Percentiles rank a stretch among this genome's conserved stretches.
phyloP scores from a whole-genome alignment of 257 asterid genomes.

The Mentha longifolia region DNA sequence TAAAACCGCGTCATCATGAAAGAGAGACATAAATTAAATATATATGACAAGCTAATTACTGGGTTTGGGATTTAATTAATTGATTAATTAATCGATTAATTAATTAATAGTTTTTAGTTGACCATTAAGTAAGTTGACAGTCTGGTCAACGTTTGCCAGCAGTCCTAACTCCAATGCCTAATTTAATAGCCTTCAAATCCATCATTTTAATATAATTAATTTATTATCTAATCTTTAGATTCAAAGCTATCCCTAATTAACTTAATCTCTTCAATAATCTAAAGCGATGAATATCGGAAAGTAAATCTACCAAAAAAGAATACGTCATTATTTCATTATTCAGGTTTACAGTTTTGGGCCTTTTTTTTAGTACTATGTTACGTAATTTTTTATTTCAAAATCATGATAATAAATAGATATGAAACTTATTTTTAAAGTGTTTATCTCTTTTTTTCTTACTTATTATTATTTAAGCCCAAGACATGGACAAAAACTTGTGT shows the following conservation, averaged over 20 bases:
- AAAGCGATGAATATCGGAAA: not conserved
- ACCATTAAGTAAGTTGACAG: conserved; percentile 29
- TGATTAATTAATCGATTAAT: not conserved
- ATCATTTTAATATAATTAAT: not conserved
- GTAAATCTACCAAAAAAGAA: not conserved
- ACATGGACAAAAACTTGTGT: too few species aligned
- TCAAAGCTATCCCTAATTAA: not conserved
- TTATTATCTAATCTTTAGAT: not conserved
- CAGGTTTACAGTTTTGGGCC: not conserved
- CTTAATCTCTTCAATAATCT: not conserved
- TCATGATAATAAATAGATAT: too few species aligned
- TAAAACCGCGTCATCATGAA: conserved; percentile 14
- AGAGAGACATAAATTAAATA: not conserved
- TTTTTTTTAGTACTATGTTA: too few species aligned
- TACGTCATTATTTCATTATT: not conserved
- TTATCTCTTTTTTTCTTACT: too few species aligned
- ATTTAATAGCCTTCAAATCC: not conserved
- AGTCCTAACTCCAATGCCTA: conserved; percentile 2
- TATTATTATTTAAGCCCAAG: too few species aligned
- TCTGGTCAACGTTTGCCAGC: conserved; percentile 40
- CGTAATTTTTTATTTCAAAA: too few species aligned
- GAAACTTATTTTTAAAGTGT: too few species aligned
- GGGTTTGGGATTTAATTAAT: conserved; percentile 17
- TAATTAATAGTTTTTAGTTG: conserved; percentile 16
- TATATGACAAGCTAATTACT: conserved; percentile 2